Evolutionary conservation across 768 basidiomycete species (phyloP), one percentile per base, ranked within the genome.

Genomic region (Clitopilus passeckerianus): DNA sequence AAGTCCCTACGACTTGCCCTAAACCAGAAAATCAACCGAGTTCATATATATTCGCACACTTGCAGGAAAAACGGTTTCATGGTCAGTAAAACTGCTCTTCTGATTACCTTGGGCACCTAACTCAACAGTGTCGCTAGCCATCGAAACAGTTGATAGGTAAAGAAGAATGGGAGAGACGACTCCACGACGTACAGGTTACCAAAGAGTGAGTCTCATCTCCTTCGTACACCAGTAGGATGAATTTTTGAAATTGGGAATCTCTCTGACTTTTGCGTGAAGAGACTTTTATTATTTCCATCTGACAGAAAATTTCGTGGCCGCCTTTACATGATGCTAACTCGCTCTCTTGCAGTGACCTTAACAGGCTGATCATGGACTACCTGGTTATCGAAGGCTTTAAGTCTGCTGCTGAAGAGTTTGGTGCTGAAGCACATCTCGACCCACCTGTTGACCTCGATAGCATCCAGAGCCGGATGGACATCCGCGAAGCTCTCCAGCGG

Each of bases 301-400:
- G 46, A 50, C 12, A 50, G 10, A 41, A 50, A 41, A 41, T 41
- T 20, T 50, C 16, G 16, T 50, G 16, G 12, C n/a, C 10, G 18
- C 18, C 46, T 18, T 12, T 50, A 5, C 22, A 5, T n/a, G 16
- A 50, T 50, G 22, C 63, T 65, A 20, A 61, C 71, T 60, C 61
- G 60, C 43, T 65, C 34, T 60, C 60, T 60, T 58, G 56, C 67
- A 99, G 97, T 74, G 95, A 99, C 73, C 77, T 98, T 59, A 96
- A 98, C 72, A 84, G 89, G 3, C 84, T 98, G 22, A 86, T 99
- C 50, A 95, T 97, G 87, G 94, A 99, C 71, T 98, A 98, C 74
- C 89, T 98, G 62, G 91, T 97, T 61, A 93, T 97, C 57, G 95
- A 98, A 70, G 97, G 97, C 1, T 98, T 95, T 81, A 94, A 95